phyloP scores from a whole-genome alignment of 768 basidiomycete genomes.

The Pholiota microspora region DNA sequence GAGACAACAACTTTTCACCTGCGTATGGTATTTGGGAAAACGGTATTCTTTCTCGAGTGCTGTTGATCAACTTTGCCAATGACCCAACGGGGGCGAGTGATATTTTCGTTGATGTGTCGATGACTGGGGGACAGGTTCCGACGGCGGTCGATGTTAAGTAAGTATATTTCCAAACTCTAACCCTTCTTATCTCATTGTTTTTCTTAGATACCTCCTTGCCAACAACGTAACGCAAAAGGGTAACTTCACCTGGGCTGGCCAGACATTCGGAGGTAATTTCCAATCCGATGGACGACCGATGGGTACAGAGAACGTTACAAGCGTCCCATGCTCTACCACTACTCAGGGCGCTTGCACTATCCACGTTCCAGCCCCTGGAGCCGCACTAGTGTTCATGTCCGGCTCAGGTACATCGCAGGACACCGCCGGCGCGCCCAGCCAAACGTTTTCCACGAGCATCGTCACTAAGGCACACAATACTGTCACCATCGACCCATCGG shows the following conservation, averaged over 20 bases:
- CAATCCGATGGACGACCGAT: constrained; percentile 62
- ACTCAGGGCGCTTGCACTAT: constrained; percentile 63
- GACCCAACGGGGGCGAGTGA: constrained; percentile 59
- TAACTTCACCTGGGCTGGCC: constrained; percentile 61
- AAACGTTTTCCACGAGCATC: constrained; percentile 52
- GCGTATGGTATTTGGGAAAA: constrained; percentile 75
- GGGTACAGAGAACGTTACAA: constrained; percentile 49
- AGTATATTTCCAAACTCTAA: not conserved
- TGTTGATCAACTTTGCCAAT: constrained; percentile 68
- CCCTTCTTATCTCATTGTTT: not conserved
- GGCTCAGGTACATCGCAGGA: constrained; percentile 31
- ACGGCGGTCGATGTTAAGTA: constrained; percentile 56
- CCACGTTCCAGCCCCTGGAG: constrained; percentile 64
- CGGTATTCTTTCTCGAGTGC: constrained; percentile 56
- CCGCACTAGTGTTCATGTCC: constrained; percentile 69
- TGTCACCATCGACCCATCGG: constrained; percentile 48
- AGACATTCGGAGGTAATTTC: constrained; percentile 61
- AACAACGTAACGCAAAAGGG: constrained; percentile 49
- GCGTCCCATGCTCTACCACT: constrained; percentile 48
- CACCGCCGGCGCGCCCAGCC: constrained; percentile 30
- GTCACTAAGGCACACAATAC: constrained; percentile 50
- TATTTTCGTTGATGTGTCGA: constrained; percentile 47
- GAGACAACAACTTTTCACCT: constrained; percentile 54
- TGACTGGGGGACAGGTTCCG: constrained; percentile 39
- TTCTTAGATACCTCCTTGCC: constrained; percentile 30